phyloP scores from a whole-genome alignment of 257 asterid genomes.

The Fraxinus anomala region DNA sequence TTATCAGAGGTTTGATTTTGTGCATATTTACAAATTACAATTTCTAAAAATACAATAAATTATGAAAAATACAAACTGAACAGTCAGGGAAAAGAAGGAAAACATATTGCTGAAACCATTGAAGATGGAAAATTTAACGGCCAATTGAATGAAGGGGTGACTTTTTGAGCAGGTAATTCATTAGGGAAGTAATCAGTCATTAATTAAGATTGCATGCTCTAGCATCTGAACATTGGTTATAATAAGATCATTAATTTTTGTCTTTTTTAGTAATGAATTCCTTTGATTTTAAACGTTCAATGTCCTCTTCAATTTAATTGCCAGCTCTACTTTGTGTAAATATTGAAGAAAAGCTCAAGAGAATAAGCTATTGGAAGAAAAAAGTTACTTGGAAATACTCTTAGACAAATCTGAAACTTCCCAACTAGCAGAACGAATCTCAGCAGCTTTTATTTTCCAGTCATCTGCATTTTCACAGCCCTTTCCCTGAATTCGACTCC shows the following conservation, averaged over 20 bases:
- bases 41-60: too few relatives aligned
- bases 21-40: not conserved
- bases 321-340: not conserved
- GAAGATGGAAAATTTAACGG: not conserved
- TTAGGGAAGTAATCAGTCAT: not conserved
- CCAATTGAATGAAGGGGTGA: not conserved
- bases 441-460: constrained; percentile 68
- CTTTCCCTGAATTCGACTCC: constrained; percentile 41
- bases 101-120: not conserved
- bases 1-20: not conserved
- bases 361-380: constrained; percentile 2
- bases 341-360: constrained; percentile 19
- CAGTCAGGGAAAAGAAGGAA: not conserved
- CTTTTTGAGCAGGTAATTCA: too few relatives aligned
- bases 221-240: not conserved
- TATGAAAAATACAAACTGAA: too few relatives aligned
- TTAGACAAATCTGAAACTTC: constrained; percentile 64
- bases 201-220: not conserved
- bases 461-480: constrained; percentile 54
- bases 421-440: constrained; percentile 57
- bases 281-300: too few relatives aligned
- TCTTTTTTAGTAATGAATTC: not conserved
- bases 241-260: constrained; percentile 11
- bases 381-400: constrained; percentile 61
- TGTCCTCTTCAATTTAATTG: not conserved